Percentiles rank a stretch among this genome's conserved stretches.
These are phyloP conservation scores for Eimeria praecox DNA, from an alignment of 169 alveolate species.

Conservation along the genomic window DNA sequence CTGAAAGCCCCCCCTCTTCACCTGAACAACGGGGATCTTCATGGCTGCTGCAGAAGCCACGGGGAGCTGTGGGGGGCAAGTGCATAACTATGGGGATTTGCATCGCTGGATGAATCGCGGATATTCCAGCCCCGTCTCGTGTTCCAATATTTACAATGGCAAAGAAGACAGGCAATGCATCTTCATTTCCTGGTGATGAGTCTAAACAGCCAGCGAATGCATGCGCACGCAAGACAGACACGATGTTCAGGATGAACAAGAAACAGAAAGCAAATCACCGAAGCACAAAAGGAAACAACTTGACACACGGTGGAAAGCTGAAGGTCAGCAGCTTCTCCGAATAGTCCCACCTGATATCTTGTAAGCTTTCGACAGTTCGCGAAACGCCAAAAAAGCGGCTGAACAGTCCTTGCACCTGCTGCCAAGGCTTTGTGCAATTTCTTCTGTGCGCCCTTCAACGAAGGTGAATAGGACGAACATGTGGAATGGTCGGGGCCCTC, in stretches of 20 bases:
- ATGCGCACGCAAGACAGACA: background rate
- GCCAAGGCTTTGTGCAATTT: constrained; percentile 48
- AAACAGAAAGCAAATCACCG: background rate
- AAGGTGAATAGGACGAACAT: constrained; percentile 60
- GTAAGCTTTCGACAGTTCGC: constrained; percentile 53
- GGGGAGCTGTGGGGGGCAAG: constrained; percentile 55
- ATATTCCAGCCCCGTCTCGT: constrained; percentile 69
- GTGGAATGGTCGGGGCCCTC: constrained; percentile 63
- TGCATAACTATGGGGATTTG: constrained; percentile 47
- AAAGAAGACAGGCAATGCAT: constrained; percentile 32
- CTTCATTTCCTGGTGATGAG: constrained; percentile 48
- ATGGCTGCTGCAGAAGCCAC: background rate
- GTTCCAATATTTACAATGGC: constrained; percentile 55
- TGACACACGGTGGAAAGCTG: background rate
- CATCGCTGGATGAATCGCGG: constrained; percentile 71
- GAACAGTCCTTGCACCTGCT: constrained; percentile 64
- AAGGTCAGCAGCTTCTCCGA: background rate
- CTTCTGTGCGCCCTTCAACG: constrained; percentile 43
- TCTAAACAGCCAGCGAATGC: constrained; percentile 10
- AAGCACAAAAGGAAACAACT: background rate
- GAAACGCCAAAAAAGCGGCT: constrained; percentile 39
- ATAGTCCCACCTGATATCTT: constrained; percentile 34
- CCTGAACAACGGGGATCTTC: background rate
- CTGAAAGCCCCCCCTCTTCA: background rate
- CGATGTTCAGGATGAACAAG: background rate